phyloP scores from a whole-genome alignment of 2,329 filamentous ascomycete species.

The Magnaporthiopsis incrustans region DNA sequence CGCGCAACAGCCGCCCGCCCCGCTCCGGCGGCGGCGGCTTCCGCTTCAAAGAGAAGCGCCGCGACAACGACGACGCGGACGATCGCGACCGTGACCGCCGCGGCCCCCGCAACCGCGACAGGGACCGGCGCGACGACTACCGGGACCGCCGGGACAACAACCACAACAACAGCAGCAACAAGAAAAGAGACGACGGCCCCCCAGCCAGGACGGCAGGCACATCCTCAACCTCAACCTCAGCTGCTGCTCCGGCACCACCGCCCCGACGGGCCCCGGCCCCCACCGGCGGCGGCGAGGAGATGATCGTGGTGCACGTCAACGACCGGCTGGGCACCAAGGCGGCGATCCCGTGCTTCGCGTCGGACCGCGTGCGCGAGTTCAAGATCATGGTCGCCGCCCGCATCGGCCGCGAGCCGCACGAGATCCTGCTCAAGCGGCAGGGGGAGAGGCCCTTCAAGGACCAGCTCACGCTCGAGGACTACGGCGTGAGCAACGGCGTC shows the following conservation, averaged over 20 bases:
- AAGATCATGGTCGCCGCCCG: conserved; percentile 86
- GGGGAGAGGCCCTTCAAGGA: conserved; percentile 93
- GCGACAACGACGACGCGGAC: conserved; percentile 31
- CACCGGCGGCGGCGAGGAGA: conserved; percentile 49
- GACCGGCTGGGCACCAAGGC: conserved; percentile 95
- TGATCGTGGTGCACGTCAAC: conserved; percentile 93
- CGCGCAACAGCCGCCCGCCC: conserved; percentile 25
- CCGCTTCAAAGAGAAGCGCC: conserved; percentile 50
- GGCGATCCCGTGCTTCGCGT: conserved; percentile 79
- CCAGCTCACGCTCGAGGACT: conserved; percentile 77
- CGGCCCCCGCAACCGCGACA: conserved; percentile 38
- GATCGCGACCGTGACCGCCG: conserved; percentile 28
- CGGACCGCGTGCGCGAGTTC: conserved; percentile 76
- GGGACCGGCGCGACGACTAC: conserved; percentile 11
- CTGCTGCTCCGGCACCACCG: too few species aligned
- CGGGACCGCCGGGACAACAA: conserved; percentile 18
- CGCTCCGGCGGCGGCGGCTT: conserved; percentile 35
- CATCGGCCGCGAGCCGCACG: conserved; percentile 81
- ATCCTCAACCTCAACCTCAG: conserved; percentile 19
- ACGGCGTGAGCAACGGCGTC: conserved; percentile 89
- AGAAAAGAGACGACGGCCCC: conserved; percentile 20
- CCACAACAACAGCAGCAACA: conserved; percentile 21
- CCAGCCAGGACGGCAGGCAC: conserved; percentile 19
- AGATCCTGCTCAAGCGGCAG: conserved; percentile 87
- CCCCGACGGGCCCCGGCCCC: conserved; percentile 15